Evolutionary conservation across 805 yeast species (phyloP), one percentile per base, ranked within the genome.

Genomic region (Wickerhamiella occidentalis): DNA sequence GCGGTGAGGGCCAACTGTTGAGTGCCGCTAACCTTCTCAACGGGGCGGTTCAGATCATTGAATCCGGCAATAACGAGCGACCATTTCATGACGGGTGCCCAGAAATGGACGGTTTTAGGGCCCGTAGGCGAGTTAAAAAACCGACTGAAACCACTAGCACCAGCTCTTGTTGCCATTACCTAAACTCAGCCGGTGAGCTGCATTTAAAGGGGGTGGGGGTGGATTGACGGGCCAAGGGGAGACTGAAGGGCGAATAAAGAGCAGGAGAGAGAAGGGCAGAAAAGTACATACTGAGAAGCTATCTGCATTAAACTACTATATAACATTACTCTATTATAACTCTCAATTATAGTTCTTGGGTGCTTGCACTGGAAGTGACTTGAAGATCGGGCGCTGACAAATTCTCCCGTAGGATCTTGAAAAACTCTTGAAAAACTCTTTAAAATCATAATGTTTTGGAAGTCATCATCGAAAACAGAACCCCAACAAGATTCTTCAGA

Each of bases 31-130:
- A 90, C 73, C 60, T 81, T 80, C 61, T 90, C 96, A 36, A 86
- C 95, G 1, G 98, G 97, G 69, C 97, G 80, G 55, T 77, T 73
- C 54, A 82, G 70, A 66, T 90, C 98, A 61, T 75, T 80, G 54
- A 85, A 72, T 51, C 98, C 97, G 13, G 98, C 98, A 58, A 86
- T 59, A 25, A 92, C 97, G 54, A 90, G 73, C 13, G 84, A 74
- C 98, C 98, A 90, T 70, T 81, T 58, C 54, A 61, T 57, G 46
- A 60, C 57, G 19, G 63, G 60, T 30, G 77, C 94, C 98, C 98
- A 90, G 68, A 90, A 90, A 64, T 90, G 98, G 50, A 92, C 88
- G n/a, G 98, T 90, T 64, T 70, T 80, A 37, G 98, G 98, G 28
- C 98, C 98, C 17, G 98, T 85, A 64, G 83, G 94, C 15, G 95